Base-by-base conservation (phyloP, 768 basidiomycete species). In the Lactarius akahatsu region DNA sequence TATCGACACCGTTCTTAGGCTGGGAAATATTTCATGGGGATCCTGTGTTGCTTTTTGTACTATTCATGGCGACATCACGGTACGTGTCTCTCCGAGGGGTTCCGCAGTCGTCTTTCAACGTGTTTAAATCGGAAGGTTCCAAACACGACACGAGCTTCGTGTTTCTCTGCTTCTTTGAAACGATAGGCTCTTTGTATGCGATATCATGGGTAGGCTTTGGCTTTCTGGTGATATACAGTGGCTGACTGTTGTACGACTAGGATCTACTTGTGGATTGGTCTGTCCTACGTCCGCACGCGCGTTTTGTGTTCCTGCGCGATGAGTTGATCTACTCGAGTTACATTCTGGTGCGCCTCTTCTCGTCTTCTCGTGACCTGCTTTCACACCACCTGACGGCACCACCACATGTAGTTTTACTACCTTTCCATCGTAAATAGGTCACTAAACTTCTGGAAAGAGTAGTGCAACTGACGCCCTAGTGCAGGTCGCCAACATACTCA, bases 181-280 rank as follows among this genome's bases (percentile, higher is more conserved):
- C 82, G 9, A 71, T 85, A 55, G 88, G 86, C 72, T 83, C 94
- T 0, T 65, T 83, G 2, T 99, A 97, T 74, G 85, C 86, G 5
- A 82, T 82, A 50, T 74, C 84, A 43, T 98, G 97, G 96, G 94
- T 92, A 72, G 61, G 86, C 72, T 26, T 16, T 7, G 7, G 23
- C 11, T 30, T 62, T 26, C 32, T 50, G 2, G 30, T 40, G 28
- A 32, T 16, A 20, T 41, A 47, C 40, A 55, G 63, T 38, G n/a
- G 45, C 47, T 62, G 34, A 63, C 30, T 38, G 23, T 45, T 23
- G 8, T 38, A n/a, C 20, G 18, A 8, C 34, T 69, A 92, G 94
- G 94, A 97, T 71, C 75, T 94, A 38, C 73, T 89, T 11, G 91
- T 96, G 86, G 96, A 98, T 75, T 98, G 96, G 96, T 92, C 91